Evolutionary conservation across 2,329 filamentous ascomycete genomes (phyloP).

Genomic region (Tothia fuscella): DNA sequence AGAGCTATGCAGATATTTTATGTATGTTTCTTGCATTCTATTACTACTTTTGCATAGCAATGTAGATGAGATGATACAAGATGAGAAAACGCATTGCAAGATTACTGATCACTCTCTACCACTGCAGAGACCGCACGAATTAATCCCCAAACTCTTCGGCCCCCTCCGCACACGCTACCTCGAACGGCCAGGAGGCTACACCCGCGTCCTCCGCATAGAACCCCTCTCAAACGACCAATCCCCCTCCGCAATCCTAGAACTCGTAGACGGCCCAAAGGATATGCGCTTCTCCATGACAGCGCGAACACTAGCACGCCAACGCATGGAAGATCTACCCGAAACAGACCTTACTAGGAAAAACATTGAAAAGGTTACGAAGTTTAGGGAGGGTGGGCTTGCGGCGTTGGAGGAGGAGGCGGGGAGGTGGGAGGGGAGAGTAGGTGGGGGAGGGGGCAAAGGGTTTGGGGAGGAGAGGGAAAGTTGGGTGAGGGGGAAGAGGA

Average conservation of each 20-base stretch:
- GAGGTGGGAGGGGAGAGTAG: constrained; percentile 26
- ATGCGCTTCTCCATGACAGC: constrained; percentile 93
- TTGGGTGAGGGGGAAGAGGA: constrained; percentile 10
- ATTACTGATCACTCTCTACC: background rate
- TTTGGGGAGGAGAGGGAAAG: constrained; percentile 23
- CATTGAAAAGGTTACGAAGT: constrained; percentile 70
- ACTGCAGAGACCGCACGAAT: constrained; percentile 50
- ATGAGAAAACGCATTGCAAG: background rate
- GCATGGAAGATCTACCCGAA: constrained; percentile 40
- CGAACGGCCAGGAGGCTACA: constrained; percentile 78
- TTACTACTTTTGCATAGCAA: background rate
- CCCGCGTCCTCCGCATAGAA: constrained; percentile 84
- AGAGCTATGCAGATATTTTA: constrained; percentile 74
- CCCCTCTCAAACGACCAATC: constrained; percentile 81
- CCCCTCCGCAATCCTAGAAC: constrained; percentile 78
- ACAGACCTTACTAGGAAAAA: constrained; percentile 67
- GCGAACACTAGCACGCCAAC: constrained; percentile 58
- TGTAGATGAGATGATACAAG: background rate
- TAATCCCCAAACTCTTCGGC: constrained; percentile 80
- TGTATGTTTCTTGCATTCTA: constrained; percentile 47
- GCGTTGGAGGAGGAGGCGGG: constrained; percentile 52
- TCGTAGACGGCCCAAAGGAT: constrained; percentile 89
- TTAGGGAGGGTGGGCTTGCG: constrained; percentile 52
- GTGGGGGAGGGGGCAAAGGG: too few relatives aligned
- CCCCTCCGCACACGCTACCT: constrained; percentile 69